phyloP scores from a whole-genome alignment of 805 yeast genomes.

The Wickerhamiella cacticola region DNA sequence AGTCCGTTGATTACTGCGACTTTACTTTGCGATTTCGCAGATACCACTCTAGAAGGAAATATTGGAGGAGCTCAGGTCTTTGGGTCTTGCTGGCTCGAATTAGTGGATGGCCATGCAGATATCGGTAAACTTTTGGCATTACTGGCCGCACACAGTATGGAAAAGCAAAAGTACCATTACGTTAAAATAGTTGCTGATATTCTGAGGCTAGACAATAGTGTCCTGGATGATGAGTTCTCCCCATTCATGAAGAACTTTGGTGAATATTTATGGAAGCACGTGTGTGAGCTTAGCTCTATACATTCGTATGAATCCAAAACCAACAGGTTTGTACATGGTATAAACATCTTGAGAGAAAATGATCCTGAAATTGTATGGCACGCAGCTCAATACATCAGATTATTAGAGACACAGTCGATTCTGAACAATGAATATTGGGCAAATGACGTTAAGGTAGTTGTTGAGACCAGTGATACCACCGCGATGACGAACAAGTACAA shows the following conservation, averaged over 20 bases:
- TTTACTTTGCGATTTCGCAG: constrained; percentile 1
- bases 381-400: neutral
- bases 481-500: neutral
- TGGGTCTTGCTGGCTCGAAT: neutral
- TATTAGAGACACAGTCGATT: neutral
- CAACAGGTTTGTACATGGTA: constrained; percentile 1
- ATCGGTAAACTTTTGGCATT: neutral
- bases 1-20: neutral
- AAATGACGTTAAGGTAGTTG: neutral
- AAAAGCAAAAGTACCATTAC: neutral
- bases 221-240: constrained; percentile 1
- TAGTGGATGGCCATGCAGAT: neutral
- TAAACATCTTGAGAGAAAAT: neutral
- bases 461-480: neutral
- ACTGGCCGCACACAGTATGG: neutral
- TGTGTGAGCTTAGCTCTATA: neutral
- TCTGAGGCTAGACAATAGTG: neutral
- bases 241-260: constrained; percentile 7
- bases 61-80: neutral
- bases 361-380: constrained; percentile 1
- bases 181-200: neutral
- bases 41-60: neutral
- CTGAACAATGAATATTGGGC: constrained; percentile 1
- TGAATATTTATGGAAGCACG: neutral
- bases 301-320: neutral